phyloP scores from a whole-genome alignment of 2,329 filamentous ascomycete species.

The Aotearoamyces nothofagi region DNA sequence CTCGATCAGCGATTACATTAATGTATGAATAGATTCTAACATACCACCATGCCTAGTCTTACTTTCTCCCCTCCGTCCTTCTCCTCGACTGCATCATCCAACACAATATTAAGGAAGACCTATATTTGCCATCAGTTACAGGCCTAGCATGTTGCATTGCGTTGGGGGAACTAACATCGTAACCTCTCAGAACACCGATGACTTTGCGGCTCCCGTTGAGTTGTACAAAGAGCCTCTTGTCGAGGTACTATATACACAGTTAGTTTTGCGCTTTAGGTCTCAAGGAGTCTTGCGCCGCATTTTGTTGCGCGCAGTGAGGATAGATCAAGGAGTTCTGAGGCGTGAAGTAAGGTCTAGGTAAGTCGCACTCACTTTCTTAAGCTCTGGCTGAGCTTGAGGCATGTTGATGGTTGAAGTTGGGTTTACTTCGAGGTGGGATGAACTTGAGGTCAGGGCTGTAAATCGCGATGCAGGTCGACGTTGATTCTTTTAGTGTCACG shows the following conservation, averaged over 20 bases:
- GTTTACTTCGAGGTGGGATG: slow-evolving; percentile 10
- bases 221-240: slow-evolving; percentile 96
- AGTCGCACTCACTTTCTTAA: slow-evolving; percentile 67
- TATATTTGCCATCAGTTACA: slow-evolving; percentile 23
- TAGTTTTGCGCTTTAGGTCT: slow-evolving; percentile 3
- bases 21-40: slow-evolving; percentile 20
- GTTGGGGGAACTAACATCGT: slow-evolving; percentile 54
- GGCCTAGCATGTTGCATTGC: neutral
- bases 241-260: slow-evolving; percentile 61
- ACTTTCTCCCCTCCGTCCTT: slow-evolving; percentile 84
- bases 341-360: slow-evolving; percentile 3
- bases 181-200: slow-evolving; percentile 83
- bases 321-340: neutral
- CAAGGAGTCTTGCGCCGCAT: too few relatives aligned
- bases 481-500: slow-evolving; percentile 10
- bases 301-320: slow-evolving; percentile 1
- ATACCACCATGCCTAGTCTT: slow-evolving; percentile 80
- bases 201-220: slow-evolving; percentile 97
- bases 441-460: too few relatives aligned
- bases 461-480: too few relatives aligned
- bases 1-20: neutral
- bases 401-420: slow-evolving; percentile 45
- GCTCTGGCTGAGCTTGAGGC: slow-evolving; percentile 96
- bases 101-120: slow-evolving; percentile 97
- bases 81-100: slow-evolving; percentile 94